Conservation (phyloP, 805 yeast species). For the Starmera pachycereana region DNA sequence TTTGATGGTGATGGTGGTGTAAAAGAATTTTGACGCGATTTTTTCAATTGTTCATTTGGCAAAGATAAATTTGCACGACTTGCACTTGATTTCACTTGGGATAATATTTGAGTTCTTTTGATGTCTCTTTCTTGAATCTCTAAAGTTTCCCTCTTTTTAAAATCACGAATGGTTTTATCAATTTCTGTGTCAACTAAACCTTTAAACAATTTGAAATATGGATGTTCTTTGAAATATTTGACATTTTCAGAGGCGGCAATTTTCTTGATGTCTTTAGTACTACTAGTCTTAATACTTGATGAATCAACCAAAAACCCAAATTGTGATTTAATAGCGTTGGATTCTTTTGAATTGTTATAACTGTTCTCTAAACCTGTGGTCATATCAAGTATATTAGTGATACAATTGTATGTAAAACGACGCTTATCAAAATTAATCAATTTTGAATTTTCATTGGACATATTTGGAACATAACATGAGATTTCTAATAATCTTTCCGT, state of each 20-base stretch:
- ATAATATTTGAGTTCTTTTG: conserved; percentile 21
- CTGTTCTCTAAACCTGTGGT: conserved; percentile 12
- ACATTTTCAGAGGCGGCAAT: conserved; percentile 33
- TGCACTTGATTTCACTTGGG: conserved; percentile 18
- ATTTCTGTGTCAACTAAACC: conserved; percentile 37
- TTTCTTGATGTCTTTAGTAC: conserved; percentile 28
- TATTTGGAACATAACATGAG: conserved; percentile 69
- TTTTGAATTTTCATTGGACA: conserved; percentile 51
- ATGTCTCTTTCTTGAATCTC: conserved; percentile 26
- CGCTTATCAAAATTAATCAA: conserved; percentile 81
- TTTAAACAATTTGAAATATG: conserved; percentile 32
- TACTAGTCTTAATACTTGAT: conserved; percentile 19
- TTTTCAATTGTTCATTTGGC: conserved; percentile 10
- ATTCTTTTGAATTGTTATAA: conserved; percentile 19
- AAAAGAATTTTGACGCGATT: conserved; percentile 7
- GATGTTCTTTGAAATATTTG: conserved; percentile 23
- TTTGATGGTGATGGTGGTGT: conserved; percentile 13
- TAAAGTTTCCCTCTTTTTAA: conserved; percentile 30
- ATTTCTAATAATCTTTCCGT: conserved; percentile 70
- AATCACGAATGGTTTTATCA: conserved; percentile 43
- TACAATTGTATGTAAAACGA: conserved; percentile 53
- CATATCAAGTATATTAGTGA: conserved; percentile 42
- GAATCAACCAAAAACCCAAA: conserved; percentile 45
- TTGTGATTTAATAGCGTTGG: conserved; percentile 24
- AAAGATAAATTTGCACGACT: conserved; percentile 3